Evolutionary conservation across 2,329 filamentous ascomycete species (phyloP).

Genomic region (Penicillium sp.): DNA sequence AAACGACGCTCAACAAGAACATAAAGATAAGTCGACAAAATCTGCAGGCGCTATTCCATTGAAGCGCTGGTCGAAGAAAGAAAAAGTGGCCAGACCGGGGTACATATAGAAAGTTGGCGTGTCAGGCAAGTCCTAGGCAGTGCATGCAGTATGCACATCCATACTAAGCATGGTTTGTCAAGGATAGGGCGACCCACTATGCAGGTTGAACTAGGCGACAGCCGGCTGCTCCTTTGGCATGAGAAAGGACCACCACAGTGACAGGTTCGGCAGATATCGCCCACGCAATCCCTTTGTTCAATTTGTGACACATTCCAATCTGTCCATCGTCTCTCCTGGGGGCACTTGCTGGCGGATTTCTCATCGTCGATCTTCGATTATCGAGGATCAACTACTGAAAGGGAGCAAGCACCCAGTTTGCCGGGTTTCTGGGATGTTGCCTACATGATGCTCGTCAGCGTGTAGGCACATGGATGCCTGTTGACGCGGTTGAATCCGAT

Average conservation of each 20-base stretch:
- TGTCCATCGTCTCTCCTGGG: conserved; percentile 10
- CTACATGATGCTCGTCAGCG: too few species aligned
- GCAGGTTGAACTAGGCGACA: conserved; percentile 22
- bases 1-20: conserved; percentile 11
- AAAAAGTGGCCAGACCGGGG: conserved; percentile 8
- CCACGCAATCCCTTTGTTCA: conserved; percentile 13
- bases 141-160: conserved; percentile 23
- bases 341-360: conserved; percentile 11
- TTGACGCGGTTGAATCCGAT: conserved; percentile 1
- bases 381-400: conserved; percentile 5
- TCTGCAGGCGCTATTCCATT: conserved; percentile 25
- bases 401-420: not conserved
- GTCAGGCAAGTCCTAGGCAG: conserved; percentile 12
- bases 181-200: conserved; percentile 17
- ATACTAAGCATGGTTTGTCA: conserved; percentile 20
- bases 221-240: conserved; percentile 19
- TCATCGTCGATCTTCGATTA: conserved; percentile 1
- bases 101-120: conserved; percentile 19
- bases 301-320: conserved; percentile 23
- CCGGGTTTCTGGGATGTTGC: not conserved
- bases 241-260: conserved; percentile 13
- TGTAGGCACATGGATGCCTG: conserved; percentile 1
- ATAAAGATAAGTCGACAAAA: conserved; percentile 14
- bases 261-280: conserved; percentile 14
- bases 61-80: conserved; percentile 15